Conservation (phyloP, 2,329 filamentous ascomycete species). For the Ophioceras dolichostomum region DNA sequence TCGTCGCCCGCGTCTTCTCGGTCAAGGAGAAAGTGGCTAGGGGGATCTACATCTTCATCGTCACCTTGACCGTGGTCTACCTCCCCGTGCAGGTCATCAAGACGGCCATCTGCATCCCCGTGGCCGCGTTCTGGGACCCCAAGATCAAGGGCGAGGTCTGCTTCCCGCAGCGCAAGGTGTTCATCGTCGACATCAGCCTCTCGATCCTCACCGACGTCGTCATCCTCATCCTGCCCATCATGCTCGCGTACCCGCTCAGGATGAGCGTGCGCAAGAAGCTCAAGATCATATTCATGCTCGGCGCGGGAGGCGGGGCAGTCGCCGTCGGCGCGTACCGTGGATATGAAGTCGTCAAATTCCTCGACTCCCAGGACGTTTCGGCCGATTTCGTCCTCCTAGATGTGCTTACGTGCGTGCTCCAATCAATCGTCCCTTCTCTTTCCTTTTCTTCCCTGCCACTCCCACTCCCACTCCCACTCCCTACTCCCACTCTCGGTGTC, state of each 20-base stretch:
- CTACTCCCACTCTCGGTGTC: background rate
- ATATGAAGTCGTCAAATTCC: background rate
- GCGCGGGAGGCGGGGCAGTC: conserved; percentile 12
- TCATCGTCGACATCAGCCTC: conserved; percentile 18
- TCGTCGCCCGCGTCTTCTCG: conserved; percentile 13
- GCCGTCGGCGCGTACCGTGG: background rate
- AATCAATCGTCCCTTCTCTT: too few relatives aligned
- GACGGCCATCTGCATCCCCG: conserved; percentile 9
- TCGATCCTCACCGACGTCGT: conserved; percentile 19
- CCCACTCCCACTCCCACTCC: background rate
- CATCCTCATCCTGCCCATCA: conserved; percentile 20
- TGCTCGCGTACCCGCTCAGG: conserved; percentile 16
- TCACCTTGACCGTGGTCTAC: conserved; percentile 6
- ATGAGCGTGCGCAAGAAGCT: conserved; percentile 17
- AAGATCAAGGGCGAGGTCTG: conserved; percentile 11
- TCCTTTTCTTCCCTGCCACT: background rate
- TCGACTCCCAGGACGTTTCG: background rate
- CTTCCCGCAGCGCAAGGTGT: conserved; percentile 18
- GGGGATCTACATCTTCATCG: conserved; percentile 10
- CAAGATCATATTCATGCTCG: conserved; percentile 17
- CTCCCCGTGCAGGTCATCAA: conserved; percentile 7
- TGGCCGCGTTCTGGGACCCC: conserved; percentile 11
- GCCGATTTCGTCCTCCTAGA: background rate
- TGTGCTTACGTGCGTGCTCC: background rate
- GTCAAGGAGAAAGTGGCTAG: conserved; percentile 7